Percentiles rank a stretch among this genome's conserved stretches.
These are phyloP conservation scores for Fibroporia radiculosa DNA, from an alignment of 768 basidiomycete genomes.

Conservation along the genomic window DNA sequence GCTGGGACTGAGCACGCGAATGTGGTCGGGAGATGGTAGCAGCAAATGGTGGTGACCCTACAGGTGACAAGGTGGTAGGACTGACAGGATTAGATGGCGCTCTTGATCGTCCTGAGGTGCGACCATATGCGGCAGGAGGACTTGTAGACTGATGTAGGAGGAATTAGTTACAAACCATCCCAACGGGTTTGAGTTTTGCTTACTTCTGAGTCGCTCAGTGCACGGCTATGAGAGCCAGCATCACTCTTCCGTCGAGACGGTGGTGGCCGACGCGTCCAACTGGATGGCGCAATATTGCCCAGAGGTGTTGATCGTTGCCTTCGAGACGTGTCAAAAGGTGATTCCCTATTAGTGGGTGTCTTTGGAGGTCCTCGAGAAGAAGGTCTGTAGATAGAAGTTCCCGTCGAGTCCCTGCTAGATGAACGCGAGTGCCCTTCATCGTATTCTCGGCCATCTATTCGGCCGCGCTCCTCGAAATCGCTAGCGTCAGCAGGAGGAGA, in stretches of 20 bases:
- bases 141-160: constrained; percentile 18
- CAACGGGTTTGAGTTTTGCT: constrained; percentile 12
- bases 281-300: constrained; percentile 54
- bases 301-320: constrained; percentile 69
- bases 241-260: constrained; percentile 66
- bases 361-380: constrained; percentile 50
- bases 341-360: constrained; percentile 37
- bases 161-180: neutral
- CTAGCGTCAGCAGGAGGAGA: constrained; percentile 29
- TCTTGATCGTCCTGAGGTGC: constrained; percentile 42
- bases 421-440: constrained; percentile 39
- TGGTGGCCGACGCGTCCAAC: constrained; percentile 69
- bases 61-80: constrained; percentile 37
- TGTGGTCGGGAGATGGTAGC: constrained; percentile 47
- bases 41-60: constrained; percentile 33
- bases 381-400: constrained; percentile 31
- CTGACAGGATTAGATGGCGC: constrained; percentile 65
- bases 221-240: constrained; percentile 46
- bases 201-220: constrained; percentile 70
- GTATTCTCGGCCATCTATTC: constrained; percentile 28
- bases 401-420: constrained; percentile 48
- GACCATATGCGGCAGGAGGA: constrained; percentile 36
- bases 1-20: constrained; percentile 48
- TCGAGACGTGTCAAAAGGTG: constrained; percentile 62
- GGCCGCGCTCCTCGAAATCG: constrained; percentile 32